Conservation (phyloP, 108 stramenopile genomes). For the Skeletonema costatum region DNA sequence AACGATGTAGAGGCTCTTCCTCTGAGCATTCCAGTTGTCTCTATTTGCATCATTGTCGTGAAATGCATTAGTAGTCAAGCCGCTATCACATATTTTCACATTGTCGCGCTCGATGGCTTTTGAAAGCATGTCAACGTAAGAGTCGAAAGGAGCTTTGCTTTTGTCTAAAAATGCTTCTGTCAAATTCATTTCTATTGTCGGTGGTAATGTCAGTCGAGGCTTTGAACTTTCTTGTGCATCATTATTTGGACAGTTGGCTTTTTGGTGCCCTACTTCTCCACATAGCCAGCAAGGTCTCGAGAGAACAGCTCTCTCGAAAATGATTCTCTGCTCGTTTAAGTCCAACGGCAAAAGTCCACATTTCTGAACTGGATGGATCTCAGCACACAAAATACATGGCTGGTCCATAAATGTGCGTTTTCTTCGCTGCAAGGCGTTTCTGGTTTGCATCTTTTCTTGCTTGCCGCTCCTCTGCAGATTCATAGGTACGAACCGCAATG, state of each 20-base stretch:
- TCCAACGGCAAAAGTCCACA: conserved; percentile 41
- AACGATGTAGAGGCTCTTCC: conserved; percentile 67
- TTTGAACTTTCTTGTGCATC: conserved; percentile 6
- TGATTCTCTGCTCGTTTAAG: conserved; percentile 23
- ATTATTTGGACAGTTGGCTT: conserved; percentile 46
- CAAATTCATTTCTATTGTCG: conserved; percentile 50
- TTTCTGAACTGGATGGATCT: conserved; percentile 34
- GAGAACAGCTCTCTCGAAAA: conserved; percentile 26
- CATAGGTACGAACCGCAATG: conserved; percentile 5
- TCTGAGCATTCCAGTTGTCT: conserved; percentile 64
- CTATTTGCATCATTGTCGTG: conserved; percentile 36
- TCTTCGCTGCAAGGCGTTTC: conserved; percentile 15
- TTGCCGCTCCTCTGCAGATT: conserved; percentile 47
- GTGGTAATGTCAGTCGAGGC: conserved; percentile 40
- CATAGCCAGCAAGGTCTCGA: conserved; percentile 70
- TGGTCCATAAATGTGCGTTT: conserved; percentile 15
- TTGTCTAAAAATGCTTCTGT: conserved; percentile 30
- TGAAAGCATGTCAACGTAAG: conserved; percentile 56
- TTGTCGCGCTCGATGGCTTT: conserved; percentile 35
- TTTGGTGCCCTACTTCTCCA: conserved; percentile 53
- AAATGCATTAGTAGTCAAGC: conserved; percentile 38
- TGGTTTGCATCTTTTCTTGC: conserved; percentile 36
- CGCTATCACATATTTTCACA: conserved; percentile 49
- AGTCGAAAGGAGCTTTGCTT: conserved; percentile 38
- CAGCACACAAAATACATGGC: conserved; percentile 55